These are phyloP conservation scores for Clavispora asparagi DNA, from an alignment of 805 yeast species.

Conservation along the genomic window DNA sequence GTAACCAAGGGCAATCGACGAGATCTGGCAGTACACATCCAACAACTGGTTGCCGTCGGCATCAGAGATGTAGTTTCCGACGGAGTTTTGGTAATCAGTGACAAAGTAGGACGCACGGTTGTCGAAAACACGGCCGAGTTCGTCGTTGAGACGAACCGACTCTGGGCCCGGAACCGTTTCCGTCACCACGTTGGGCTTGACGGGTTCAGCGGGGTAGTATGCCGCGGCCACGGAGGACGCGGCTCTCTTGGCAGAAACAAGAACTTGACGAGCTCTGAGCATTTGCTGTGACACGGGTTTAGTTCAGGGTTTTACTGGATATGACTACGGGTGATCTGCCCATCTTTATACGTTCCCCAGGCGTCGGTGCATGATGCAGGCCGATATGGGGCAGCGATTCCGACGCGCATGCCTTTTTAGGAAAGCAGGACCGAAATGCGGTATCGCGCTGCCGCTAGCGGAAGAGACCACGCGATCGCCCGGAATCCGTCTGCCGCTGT, in stretches of 20 bases:
- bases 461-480: not conserved
- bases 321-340: not conserved
- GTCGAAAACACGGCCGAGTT: constrained; percentile 35
- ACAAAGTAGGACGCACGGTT: constrained; percentile 40
- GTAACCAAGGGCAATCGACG: constrained; percentile 41
- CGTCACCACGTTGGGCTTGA: constrained; percentile 25
- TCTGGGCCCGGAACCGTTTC: constrained; percentile 36
- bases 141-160: constrained; percentile 24
- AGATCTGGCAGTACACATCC: constrained; percentile 40
- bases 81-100: constrained; percentile 32
- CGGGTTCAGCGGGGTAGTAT: constrained; percentile 36
- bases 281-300: not conserved
- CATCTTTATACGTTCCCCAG: not conserved
- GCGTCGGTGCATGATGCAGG: not conserved
- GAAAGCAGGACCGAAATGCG: constrained; percentile 1
- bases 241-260: constrained; percentile 3
- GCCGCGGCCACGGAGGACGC: constrained; percentile 17
- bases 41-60: constrained; percentile 37
- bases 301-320: too few relatives aligned
- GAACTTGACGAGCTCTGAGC: constrained; percentile 8
- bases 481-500: not conserved
- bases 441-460: not conserved
- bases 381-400: not conserved
- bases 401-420: constrained; percentile 1
- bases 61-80: constrained; percentile 39